Conservation (phyloP, 2,329 filamentous ascomycete genomes). For the Fusarium paranaense region DNA sequence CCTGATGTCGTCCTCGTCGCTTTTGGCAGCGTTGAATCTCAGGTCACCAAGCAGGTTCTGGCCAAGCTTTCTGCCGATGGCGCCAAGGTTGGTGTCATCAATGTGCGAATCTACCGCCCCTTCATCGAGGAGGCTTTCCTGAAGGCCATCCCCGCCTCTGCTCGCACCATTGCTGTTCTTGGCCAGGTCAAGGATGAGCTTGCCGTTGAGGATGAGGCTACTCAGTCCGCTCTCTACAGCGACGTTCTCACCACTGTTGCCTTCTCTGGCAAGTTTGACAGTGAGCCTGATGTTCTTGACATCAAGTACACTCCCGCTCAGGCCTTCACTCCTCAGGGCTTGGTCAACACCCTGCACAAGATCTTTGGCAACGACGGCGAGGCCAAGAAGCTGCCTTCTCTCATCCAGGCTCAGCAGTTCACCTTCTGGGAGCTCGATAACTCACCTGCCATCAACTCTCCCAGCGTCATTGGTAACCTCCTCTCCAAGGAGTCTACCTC, state of each 20-base stretch:
- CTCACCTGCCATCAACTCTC: conserved; percentile 74
- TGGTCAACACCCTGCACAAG: conserved; percentile 63
- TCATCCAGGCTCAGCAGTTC: conserved; percentile 80
- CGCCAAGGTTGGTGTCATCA: conserved; percentile 85
- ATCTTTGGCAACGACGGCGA: conserved; percentile 67
- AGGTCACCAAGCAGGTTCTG: conserved; percentile 85
- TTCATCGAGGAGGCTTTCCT: conserved; percentile 97
- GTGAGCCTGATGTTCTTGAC: conserved; percentile 77
- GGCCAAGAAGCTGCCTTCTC: conserved; percentile 53
- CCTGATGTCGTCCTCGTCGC: conserved; percentile 88
- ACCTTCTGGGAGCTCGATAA: conserved; percentile 93
- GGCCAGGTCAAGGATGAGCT: conserved; percentile 85
- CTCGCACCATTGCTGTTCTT: conserved; percentile 82
- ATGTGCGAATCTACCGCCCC: conserved; percentile 92
- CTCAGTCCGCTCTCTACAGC: conserved; percentile 89
- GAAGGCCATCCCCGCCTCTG: conserved; percentile 79
- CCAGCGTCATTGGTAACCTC: conserved; percentile 67
- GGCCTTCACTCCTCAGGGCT: conserved; percentile 65
- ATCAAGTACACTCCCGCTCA: conserved; percentile 87
- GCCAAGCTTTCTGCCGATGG: conserved; percentile 77
- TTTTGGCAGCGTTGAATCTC: conserved; percentile 92
- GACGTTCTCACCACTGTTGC: conserved; percentile 89
- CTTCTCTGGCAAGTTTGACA: conserved; percentile 77
- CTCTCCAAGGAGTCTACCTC: conserved; percentile 79
- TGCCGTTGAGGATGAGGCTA: conserved; percentile 78